Conservation (phyloP, 495 filamentous ascomycete genomes). For the Collariella sp. region DNA sequence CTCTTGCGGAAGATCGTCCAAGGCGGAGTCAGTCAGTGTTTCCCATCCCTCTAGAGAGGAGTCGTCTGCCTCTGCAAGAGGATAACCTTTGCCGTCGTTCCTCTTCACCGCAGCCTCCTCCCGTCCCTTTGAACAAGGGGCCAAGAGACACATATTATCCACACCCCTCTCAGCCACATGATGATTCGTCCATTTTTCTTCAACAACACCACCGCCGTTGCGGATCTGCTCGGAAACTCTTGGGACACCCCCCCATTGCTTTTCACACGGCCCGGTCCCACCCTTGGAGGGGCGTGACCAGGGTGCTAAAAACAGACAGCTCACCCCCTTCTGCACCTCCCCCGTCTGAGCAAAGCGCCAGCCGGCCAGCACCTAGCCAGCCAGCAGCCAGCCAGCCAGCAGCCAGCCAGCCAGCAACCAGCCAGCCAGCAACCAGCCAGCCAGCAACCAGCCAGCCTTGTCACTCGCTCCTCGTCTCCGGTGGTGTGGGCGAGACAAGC, state of each 20-base stretch:
- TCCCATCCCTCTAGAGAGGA: no score
- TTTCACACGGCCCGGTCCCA: conserved; percentile 23
- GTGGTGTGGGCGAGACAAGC: conserved; percentile 18
- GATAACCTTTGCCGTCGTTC: no score
- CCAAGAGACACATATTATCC: conserved; percentile 11
- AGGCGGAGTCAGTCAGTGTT: no score
- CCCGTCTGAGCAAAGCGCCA: conserved; percentile 14
- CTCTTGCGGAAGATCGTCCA: no score
- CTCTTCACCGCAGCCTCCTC: neutral
- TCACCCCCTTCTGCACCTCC: conserved; percentile 10
- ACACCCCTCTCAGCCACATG: conserved; percentile 10
- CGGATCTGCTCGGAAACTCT: conserved; percentile 22
- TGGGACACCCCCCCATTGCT: conserved; percentile 15
- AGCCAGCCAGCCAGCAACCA: no score
- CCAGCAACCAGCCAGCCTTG: conserved; percentile 10
- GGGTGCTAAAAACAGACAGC: conserved; percentile 20
- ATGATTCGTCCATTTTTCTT: conserved; percentile 17
- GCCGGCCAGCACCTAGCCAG: conserved; percentile 7
- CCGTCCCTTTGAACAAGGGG: neutral
- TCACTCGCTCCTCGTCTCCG: conserved; percentile 14
- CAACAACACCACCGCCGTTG: conserved; percentile 9
- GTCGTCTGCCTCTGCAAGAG: no score
- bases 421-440: no score
- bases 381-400: no score
- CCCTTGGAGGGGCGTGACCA: conserved; percentile 21